Conservation (phyloP, 164 flowering plant species). For the Santalum album region DNA sequence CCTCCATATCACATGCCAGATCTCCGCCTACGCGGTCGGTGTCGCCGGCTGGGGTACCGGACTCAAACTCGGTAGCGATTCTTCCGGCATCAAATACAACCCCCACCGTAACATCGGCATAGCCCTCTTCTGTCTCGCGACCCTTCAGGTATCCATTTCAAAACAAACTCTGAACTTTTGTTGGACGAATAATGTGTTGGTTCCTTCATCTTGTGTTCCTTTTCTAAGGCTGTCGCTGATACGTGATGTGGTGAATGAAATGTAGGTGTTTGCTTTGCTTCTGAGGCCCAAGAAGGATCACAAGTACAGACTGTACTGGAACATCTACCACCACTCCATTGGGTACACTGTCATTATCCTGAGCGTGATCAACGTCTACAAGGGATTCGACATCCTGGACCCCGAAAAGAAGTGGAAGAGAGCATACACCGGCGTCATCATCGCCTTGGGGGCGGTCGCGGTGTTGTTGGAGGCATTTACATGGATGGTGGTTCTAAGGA, state of each 20-base stretch:
- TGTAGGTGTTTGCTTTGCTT: constrained; percentile 67
- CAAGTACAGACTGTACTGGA: constrained; percentile 75
- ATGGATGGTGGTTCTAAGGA: constrained; percentile 40
- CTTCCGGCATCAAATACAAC: constrained; percentile 11
- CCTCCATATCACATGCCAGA: constrained; percentile 23
- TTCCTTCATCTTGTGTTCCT: background rate
- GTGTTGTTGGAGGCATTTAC: constrained; percentile 32
- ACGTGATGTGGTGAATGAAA: background rate
- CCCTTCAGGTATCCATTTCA: constrained; percentile 33
- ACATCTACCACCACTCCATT: constrained; percentile 52
- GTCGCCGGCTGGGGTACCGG: constrained; percentile 36
- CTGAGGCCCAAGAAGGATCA: constrained; percentile 78
- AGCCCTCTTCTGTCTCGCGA: constrained; percentile 20
- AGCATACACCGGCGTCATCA: constrained; percentile 32
- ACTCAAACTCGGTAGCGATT: constrained; percentile 28
- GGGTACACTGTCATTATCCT: constrained; percentile 53
- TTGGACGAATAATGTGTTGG: too few species aligned
- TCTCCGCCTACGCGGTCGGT: constrained; percentile 23
- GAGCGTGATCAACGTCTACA: constrained; percentile 48
- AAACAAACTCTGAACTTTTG: too few species aligned
- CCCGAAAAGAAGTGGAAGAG: constrained; percentile 52
- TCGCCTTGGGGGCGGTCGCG: constrained; percentile 22
- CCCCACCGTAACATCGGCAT: constrained; percentile 28
- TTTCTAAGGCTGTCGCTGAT: too few species aligned
- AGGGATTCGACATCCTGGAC: constrained; percentile 50